Conservation (phyloP, 106 monocot genomes). For the Vanilla planifolia region DNA sequence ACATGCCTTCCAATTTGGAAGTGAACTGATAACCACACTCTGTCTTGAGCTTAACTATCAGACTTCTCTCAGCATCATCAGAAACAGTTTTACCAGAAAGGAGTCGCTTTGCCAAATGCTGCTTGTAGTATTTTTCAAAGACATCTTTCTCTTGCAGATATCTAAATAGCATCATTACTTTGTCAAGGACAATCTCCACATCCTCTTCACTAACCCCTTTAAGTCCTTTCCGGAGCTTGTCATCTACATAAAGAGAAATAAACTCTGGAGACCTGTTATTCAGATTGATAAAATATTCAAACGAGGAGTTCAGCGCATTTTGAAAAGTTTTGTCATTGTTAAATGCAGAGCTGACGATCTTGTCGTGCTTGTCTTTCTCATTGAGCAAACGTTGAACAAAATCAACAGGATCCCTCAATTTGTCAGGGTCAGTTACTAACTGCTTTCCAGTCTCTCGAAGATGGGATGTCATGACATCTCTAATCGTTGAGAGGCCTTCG, state of each 20-base stretch:
- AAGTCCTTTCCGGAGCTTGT: conserved; percentile 82
- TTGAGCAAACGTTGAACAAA: conserved; percentile 87
- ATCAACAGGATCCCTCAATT: conserved; percentile 83
- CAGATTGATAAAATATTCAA: conserved; percentile 92
- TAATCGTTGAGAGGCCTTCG: conserved; percentile 66
- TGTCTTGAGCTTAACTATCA: conserved; percentile 86
- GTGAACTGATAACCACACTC: conserved; percentile 88
- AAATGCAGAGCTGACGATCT: conserved; percentile 74
- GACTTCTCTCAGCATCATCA: conserved; percentile 68
- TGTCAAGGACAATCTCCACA: conserved; percentile 66
- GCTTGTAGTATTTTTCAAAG: conserved; percentile 76
- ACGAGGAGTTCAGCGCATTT: conserved; percentile 90
- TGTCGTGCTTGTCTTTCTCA: conserved; percentile 87
- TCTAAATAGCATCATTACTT: conserved; percentile 92
- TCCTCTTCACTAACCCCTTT: conserved; percentile 78
- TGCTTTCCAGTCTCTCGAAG: conserved; percentile 80
- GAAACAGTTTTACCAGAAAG: conserved; percentile 65
- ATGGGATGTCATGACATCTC: conserved; percentile 84
- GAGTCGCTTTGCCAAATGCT: conserved; percentile 66
- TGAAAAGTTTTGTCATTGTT: conserved; percentile 92
- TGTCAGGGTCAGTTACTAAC: conserved; percentile 81
- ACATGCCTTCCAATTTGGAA: conserved; percentile 72
- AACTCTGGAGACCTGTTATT: conserved; percentile 90
- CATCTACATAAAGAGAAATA: conserved; percentile 86
- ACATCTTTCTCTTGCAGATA: conserved; percentile 80